phyloP scores from a whole-genome alignment of 495 filamentous ascomycete genomes.

The Articulospora tetracladia region DNA sequence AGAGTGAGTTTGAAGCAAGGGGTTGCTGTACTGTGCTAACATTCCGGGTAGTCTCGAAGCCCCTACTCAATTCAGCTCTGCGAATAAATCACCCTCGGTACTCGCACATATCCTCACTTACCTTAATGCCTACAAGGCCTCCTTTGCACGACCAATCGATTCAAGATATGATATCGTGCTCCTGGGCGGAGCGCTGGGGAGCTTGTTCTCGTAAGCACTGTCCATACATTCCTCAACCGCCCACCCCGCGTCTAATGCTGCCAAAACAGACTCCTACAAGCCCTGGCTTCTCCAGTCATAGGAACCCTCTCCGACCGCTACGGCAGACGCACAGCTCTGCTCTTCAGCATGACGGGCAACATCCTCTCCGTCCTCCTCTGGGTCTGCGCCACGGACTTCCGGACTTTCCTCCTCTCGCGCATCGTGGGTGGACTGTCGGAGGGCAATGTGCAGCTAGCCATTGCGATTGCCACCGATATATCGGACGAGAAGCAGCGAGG shows the following conservation, averaged over 20 bases:
- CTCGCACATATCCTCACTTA: constrained; percentile 75
- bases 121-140: constrained; percentile 92
- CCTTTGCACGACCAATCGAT: constrained; percentile 90
- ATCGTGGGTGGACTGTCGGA: constrained; percentile 92
- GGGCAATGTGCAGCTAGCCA: constrained; percentile 94
- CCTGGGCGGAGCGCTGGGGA: constrained; percentile 81
- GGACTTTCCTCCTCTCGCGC: constrained; percentile 88
- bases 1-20: constrained; percentile 8
- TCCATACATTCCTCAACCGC: not conserved
- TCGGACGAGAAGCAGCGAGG: constrained; percentile 77
- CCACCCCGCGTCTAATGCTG: not conserved
- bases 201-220: constrained; percentile 26
- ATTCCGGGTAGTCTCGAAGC: constrained; percentile 40
- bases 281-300: constrained; percentile 87
- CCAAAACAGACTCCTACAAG: constrained; percentile 65
- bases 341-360: constrained; percentile 94
- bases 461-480: constrained; percentile 95
- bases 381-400: constrained; percentile 81
- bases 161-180: constrained; percentile 96
- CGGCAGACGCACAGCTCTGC: constrained; percentile 82
- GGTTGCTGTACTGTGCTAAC: not conserved
- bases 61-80: constrained; percentile 44
- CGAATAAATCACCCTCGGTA: constrained; percentile 48
- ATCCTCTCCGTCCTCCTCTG: constrained; percentile 89
- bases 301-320: constrained; percentile 83